Percentiles rank a stretch among this genome's conserved stretches.
Conservation (phyloP, 768 basidiomycete genomes). For the Gloeophyllum trabeum region DNA sequence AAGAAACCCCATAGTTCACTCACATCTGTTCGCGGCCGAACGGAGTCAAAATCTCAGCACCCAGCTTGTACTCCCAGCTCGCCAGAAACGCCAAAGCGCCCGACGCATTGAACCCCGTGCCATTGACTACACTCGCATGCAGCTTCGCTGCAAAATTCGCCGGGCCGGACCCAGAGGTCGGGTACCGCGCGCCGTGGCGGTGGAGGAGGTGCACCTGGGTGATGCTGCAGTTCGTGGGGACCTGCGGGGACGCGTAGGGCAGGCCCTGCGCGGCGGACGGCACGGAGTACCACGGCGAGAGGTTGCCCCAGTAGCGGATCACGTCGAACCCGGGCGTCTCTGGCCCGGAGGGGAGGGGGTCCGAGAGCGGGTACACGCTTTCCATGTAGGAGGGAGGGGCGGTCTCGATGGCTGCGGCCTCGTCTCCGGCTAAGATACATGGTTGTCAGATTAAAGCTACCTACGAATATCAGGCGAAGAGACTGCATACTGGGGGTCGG, state of each 20-base stretch:
- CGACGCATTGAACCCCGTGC: constrained; percentile 18
- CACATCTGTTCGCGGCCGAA: constrained; percentile 32
- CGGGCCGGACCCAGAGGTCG: constrained; percentile 18
- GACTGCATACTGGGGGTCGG: constrained; percentile 38
- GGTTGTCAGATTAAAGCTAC: too few species aligned
- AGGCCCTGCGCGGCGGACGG: constrained; percentile 33
- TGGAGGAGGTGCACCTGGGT: constrained; percentile 30
- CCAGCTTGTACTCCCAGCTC: constrained; percentile 34
- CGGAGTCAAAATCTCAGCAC: constrained; percentile 33
- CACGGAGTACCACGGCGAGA: constrained; percentile 40
- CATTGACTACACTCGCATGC: constrained; percentile 12
- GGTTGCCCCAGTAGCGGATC: constrained; percentile 33
- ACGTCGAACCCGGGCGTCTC: constrained; percentile 28
- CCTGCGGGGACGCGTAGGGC: constrained; percentile 28
- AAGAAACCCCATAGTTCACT: too few species aligned
- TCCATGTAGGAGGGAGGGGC: constrained; percentile 28
- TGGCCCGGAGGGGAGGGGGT: constrained; percentile 23
- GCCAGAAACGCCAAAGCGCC: constrained; percentile 31
- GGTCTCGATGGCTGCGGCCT: constrained; percentile 13
- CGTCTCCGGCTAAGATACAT: constrained; percentile 17
- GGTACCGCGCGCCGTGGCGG: constrained; percentile 33
- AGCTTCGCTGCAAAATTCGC: constrained; percentile 15
- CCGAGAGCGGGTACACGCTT: constrained; percentile 29
- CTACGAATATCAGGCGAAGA: too few species aligned
- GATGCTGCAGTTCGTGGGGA: constrained; percentile 35